These are phyloP conservation scores for Phytophthora capsici DNA, from an alignment of 352 stramenopile species.

Conservation along the genomic window DNA sequence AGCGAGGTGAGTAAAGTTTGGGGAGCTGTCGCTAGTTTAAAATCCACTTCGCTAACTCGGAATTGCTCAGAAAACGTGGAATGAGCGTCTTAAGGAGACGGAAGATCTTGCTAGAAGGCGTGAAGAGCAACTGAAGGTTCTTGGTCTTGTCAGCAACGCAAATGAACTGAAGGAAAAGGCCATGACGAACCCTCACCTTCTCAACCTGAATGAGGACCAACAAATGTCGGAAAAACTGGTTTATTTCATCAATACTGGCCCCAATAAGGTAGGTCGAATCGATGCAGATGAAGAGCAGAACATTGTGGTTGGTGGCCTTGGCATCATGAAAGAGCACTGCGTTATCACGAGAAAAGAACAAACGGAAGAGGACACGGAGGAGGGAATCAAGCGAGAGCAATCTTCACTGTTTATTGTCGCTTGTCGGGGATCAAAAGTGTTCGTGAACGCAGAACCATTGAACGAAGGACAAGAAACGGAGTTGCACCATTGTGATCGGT, in stretches of 20 bases:
- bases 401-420: constrained; percentile 39
- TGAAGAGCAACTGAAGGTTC: constrained; percentile 78
- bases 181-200: constrained; percentile 73
- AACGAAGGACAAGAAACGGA: constrained; percentile 37
- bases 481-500: constrained; percentile 69
- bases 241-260: constrained; percentile 72
- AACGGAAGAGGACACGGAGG: background rate
- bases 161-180: constrained; percentile 66
- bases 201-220: constrained; percentile 90
- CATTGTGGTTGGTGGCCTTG: constrained; percentile 81
- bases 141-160: constrained; percentile 65
- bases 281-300: constrained; percentile 73
- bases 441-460: constrained; percentile 71
- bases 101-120: constrained; percentile 84
- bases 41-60: background rate
- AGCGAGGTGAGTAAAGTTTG: constrained; percentile 56
- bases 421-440: constrained; percentile 61
- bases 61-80: constrained; percentile 74
- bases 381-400: background rate
- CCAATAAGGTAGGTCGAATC: constrained; percentile 69
- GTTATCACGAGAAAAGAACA: constrained; percentile 36
- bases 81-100: constrained; percentile 77
- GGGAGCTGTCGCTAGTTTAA: background rate
- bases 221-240: constrained; percentile 86
- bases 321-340: constrained; percentile 83